Evolutionary conservation across 2,329 filamentous ascomycete genomes (phyloP).

Genomic region (Fusarium anguioides): DNA sequence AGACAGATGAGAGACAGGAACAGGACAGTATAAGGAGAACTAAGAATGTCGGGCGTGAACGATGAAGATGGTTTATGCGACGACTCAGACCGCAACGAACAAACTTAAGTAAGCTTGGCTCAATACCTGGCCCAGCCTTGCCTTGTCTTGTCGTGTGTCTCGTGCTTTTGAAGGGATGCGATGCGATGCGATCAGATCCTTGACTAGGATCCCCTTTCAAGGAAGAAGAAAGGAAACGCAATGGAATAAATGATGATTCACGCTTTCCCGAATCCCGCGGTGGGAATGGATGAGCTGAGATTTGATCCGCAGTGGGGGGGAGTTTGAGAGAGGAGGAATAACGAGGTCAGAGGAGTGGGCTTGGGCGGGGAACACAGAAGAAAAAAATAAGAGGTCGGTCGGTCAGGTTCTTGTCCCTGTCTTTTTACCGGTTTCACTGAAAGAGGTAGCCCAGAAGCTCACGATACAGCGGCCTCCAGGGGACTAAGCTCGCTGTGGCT

Average conservation of each 20-base stretch:
- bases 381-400: slow-evolving; percentile 30
- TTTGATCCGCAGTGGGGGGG: slow-evolving; percentile 37
- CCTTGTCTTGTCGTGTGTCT: background rate
- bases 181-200: slow-evolving; percentile 23
- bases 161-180: slow-evolving; percentile 21
- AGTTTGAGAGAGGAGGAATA: background rate
- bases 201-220: slow-evolving; percentile 33
- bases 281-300: slow-evolving; percentile 35
- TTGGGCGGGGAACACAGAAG: background rate
- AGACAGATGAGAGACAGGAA: slow-evolving; percentile 5
- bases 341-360: slow-evolving; percentile 12
- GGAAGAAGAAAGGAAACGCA: slow-evolving; percentile 2
- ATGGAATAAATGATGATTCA: slow-evolving; percentile 31
- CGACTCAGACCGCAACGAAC: slow-evolving; percentile 24
- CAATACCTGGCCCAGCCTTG: slow-evolving; percentile 17
- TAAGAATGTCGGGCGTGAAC: background rate
- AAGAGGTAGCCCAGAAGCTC: slow-evolving; percentile 30
- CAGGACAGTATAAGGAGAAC: slow-evolving; percentile 5
- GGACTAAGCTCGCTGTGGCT: slow-evolving; percentile 26
- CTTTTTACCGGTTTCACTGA: slow-evolving; percentile 4
- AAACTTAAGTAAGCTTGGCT: background rate
- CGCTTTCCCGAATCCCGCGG: slow-evolving; percentile 36
- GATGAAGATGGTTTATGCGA: slow-evolving; percentile 20
- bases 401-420: slow-evolving; percentile 19
- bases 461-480: slow-evolving; percentile 37